Percentiles rank a stretch among this genome's conserved stretches.
Evolutionary conservation across 2,329 filamentous ascomycete species (phyloP).

Genomic region (Cucurbitaria berberidis): DNA sequence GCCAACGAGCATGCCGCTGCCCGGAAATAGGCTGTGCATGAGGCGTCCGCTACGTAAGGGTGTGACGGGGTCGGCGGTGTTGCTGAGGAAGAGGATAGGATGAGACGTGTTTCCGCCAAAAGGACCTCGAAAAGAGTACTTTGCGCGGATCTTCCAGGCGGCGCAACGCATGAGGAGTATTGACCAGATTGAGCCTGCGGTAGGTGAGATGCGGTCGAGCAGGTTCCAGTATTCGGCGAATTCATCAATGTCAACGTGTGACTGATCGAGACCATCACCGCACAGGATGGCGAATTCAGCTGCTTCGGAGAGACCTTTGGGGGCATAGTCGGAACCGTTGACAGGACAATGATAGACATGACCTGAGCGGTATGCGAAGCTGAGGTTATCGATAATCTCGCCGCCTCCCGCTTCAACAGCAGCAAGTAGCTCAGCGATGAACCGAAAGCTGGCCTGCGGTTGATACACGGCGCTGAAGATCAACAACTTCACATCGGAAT

Average conservation of each 20-base stretch:
- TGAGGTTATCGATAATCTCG: conserved; percentile 29
- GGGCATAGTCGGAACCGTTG: conserved; percentile 23
- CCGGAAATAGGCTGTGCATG: conserved; percentile 52
- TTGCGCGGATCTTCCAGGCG: conserved; percentile 46
- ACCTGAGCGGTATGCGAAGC: conserved; percentile 9
- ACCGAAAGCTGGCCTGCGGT: conserved; percentile 43
- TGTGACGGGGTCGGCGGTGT: conserved; percentile 65
- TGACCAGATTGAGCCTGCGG: conserved; percentile 49
- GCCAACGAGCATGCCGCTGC: conserved; percentile 53
- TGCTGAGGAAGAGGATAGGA: conserved; percentile 64
- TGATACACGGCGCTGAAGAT: conserved; percentile 48
- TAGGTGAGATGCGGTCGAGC: conserved; percentile 43
- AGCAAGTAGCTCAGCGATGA: conserved; percentile 43
- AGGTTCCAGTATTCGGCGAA: conserved; percentile 46
- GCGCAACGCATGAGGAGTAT: conserved; percentile 47
- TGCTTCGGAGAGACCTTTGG: conserved; percentile 9
- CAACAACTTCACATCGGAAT: conserved; percentile 47
- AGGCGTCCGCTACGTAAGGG: conserved; percentile 56
- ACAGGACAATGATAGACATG: conserved; percentile 39
- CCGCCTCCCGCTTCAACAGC: conserved; percentile 41
- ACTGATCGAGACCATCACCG: conserved; percentile 49
- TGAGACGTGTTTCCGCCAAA: conserved; percentile 53
- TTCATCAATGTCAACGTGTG: conserved; percentile 22
- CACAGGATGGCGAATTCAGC: conserved; percentile 47
- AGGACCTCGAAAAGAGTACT: conserved; percentile 38